Evolutionary conservation across 78 protist species (phyloP), one percentile per base, ranked within the genome.

Genomic region (Dictyostelium intermedium): DNA sequence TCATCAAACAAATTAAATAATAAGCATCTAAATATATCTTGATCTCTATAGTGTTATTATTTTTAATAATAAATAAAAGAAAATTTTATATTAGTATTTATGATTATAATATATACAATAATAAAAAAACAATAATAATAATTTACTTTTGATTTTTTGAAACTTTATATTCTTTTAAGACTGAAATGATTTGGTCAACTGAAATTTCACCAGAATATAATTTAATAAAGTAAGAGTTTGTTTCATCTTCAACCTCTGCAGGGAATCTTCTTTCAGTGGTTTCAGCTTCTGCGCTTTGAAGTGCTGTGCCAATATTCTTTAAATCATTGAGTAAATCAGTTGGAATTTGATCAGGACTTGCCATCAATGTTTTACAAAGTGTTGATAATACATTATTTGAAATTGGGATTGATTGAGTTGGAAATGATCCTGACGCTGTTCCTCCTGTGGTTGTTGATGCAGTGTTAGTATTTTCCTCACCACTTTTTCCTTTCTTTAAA

Each of bases 1-100:
- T 99, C 99, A 82, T 98, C 99, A 72, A 98, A 96, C 30, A 99
- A 95, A 80, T 97, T 96, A 82, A 97, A 98, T 83, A 99, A 92
- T 96, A 98, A 96, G 93, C 99, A 98, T 60, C 70, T 86, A 11
- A 82, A 97, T 23, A 98, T 77, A 43, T 91, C 87, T 77, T 95
- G 91, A 34, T 96, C 98, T 30, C 91, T 61, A 1, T 25, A 53
- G 16, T 9, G 9, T n/a, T 45, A n/a, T n/a, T n/a, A n/a, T n/a
- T n/a, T n/a, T n/a, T n/a, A n/a, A n/a, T n/a, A n/a, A n/a, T n/a
- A n/a, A n/a, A n/a, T 60, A 25, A 63, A 63, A 66, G n/a, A 25
- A 27, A 66, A 8, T 27, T 27, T 27, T 53, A n/a, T n/a, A n/a
- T n/a, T n/a, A n/a, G n/a, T n/a, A n/a, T n/a, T n/a, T n/a, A n/a